Conservation (phyloP, 2,329 filamentous ascomycete species). For the Claviceps maximensis region DNA sequence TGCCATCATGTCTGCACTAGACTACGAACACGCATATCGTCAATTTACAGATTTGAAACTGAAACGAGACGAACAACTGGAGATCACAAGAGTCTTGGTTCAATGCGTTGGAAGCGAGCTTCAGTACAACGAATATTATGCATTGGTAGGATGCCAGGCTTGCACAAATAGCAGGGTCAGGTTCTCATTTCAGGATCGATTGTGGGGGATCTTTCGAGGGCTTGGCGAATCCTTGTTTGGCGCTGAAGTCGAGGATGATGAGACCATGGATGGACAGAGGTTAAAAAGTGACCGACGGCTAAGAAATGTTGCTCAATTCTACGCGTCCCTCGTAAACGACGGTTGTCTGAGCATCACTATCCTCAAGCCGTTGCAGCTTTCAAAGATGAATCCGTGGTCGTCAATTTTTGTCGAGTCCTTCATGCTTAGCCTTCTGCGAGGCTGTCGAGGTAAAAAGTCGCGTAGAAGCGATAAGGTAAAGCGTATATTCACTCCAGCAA, state of each 20-base stretch:
- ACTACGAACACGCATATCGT: slow-evolving; percentile 71
- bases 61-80: slow-evolving; percentile 73
- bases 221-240: slow-evolving; percentile 71
- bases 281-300: slow-evolving; percentile 36
- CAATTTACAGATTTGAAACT: slow-evolving; percentile 71
- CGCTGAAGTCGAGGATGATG: slow-evolving; percentile 45
- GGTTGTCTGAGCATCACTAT: slow-evolving; percentile 33
- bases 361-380: slow-evolving; percentile 62
- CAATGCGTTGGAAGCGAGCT: slow-evolving; percentile 77
- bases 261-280: slow-evolving; percentile 32
- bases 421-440: slow-evolving; percentile 61
- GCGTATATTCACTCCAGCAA: slow-evolving; percentile 52
- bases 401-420: slow-evolving; percentile 69
- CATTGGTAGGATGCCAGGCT: slow-evolving; percentile 65
- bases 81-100: slow-evolving; percentile 77
- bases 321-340: slow-evolving; percentile 35
- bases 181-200: slow-evolving; percentile 74
- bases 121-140: slow-evolving; percentile 87
- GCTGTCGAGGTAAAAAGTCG: slow-evolving; percentile 34
- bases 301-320: slow-evolving; percentile 40
- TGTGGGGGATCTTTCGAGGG: slow-evolving; percentile 75
- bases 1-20: slow-evolving; percentile 71
- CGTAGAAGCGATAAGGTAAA: slow-evolving; percentile 45
- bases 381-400: slow-evolving; percentile 63
- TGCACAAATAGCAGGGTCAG: slow-evolving; percentile 62